phyloP scores from a whole-genome alignment of 2,329 filamentous ascomycete genomes.

The Calonectria hongkongensis region DNA sequence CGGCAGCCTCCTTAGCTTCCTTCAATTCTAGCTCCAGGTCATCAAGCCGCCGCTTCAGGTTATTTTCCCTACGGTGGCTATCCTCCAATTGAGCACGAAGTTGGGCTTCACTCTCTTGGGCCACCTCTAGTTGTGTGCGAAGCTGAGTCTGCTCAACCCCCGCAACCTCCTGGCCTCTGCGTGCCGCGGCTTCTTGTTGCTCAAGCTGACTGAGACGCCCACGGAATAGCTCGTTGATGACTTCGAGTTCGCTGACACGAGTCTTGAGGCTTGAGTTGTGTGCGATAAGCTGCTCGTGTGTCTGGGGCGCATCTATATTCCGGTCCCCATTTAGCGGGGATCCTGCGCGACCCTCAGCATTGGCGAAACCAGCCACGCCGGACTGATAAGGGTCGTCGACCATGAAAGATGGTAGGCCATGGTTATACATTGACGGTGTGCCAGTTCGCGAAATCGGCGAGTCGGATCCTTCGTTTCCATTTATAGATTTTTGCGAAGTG shows the following conservation, averaged over 20 bases:
- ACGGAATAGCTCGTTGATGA: slow-evolving; percentile 91
- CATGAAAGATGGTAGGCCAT: slow-evolving; percentile 87
- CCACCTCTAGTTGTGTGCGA: slow-evolving; percentile 72
- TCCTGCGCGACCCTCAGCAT: slow-evolving; percentile 70
- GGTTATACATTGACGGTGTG: slow-evolving; percentile 84
- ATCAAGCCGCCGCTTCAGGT: slow-evolving; percentile 87
- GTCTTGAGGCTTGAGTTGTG: slow-evolving; percentile 94
- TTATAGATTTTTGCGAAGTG: slow-evolving; percentile 81
- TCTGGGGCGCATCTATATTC: slow-evolving; percentile 82
- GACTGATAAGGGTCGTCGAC: slow-evolving; percentile 81
- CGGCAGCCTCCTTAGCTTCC: slow-evolving; percentile 49
- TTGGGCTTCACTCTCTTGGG: slow-evolving; percentile 63
- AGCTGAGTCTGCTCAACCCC: slow-evolving; percentile 74
- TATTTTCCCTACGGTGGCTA: slow-evolving; percentile 85
- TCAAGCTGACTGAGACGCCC: slow-evolving; percentile 87
- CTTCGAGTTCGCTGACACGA: slow-evolving; percentile 93
- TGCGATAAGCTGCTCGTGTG: slow-evolving; percentile 86
- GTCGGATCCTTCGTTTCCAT: slow-evolving; percentile 84
- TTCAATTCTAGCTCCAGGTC: slow-evolving; percentile 81
- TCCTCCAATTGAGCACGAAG: slow-evolving; percentile 82
- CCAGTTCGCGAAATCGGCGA: slow-evolving; percentile 87
- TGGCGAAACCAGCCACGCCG: slow-evolving; percentile 69
- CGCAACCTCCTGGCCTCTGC: slow-evolving; percentile 75
- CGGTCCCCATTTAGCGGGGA: slow-evolving; percentile 75
- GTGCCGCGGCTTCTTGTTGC: slow-evolving; percentile 81